Evolutionary conservation across 148 eudicot species (phyloP), one percentile per base, ranked within the genome.

Genomic region (Polygonum maritimum): DNA sequence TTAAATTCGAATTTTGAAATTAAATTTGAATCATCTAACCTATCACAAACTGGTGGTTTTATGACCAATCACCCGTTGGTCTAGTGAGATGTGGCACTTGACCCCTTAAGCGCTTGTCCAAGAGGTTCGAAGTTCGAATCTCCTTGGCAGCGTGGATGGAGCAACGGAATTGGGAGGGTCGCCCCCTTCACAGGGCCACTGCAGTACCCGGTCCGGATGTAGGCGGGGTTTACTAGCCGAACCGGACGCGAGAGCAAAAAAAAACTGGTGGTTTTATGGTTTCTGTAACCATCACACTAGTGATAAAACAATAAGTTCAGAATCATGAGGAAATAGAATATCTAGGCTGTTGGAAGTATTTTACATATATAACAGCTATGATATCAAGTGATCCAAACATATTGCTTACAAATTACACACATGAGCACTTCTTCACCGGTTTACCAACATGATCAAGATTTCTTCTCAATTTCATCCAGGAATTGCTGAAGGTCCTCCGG

Each of bases 391-490:
- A 38, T 45, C 8, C 71, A 67, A 14, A 26, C 38, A 26, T 15
- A 44, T 16, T 33, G 44, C 45, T 21, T 22, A 67, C 31, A 26
- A 67, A 10, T 5, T 5, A 36, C 21, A 15, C 12, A 57, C 63
- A 57, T 8, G 33, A 36, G 41, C 4, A 26, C 13, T 26, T 35
- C 10, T 65, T 35, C 44, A 65, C 70, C 15, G 33, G n/a, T 65
- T 65, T 33, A 67, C 21, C 21, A 16, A 15, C 14, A 35, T 15
- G 71, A 67, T 67, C 45, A 67, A 14, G 44, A 3, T 67, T 67
- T 67, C 44, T 67, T 67, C 44, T 67, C 38, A 16, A 67, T 67
- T 67, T 67, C 45, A 67, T 67, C 71, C 10, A 67, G 41, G 71
- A 67, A 38, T 7, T 0, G 44, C 71, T 67, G 71, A 67, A 67